Base-by-base conservation (phyloP, 805 yeast species). In the Pichia scutulata region DNA sequence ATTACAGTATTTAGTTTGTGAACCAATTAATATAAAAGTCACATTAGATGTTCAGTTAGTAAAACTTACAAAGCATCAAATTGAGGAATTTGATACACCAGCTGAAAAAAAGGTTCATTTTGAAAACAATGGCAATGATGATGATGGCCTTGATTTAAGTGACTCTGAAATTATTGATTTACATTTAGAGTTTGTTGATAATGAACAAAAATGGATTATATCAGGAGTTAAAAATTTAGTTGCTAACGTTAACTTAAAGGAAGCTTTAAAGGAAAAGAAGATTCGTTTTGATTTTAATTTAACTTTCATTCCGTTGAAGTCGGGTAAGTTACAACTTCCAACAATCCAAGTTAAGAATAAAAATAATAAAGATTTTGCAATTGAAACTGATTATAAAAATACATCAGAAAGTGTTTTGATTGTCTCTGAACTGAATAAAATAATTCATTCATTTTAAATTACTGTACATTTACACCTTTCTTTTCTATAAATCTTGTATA, bases 271-370 rank as follows among this genome's bases (percentile, higher is more conserved):
- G 3, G 44, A 47, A 12, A 39, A 44, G 4, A 57, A 57, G 12
- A 43, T 47, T 19, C 37, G 39, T 2, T 61, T 56, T 41, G 55
- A 57, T 5, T 57, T 72, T 37, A 64, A 73, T 18, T 51, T 89
- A 18, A 68, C 75, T 3, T 64, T 90, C 53, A 74, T 88, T 16
- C 97, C 98, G 1, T 63, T 89, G 48, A 83, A 78, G 53, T 79
- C 82, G 22, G 97, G 98, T 0, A 81, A 82, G 51, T 61, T 90
- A 10, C 66, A 72, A 2, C 69, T 86, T 36, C 97, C 97, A 0
- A 75, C 70, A 49, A 70, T 87, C 4, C 76, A 73, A 28, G 70
- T 84, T 18, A 66, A 63, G 41, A 61, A 57, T 36, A 41, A 61
- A 39, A 47, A 57, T 16, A 59, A 73, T 9, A 65, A 63, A 55